Evolutionary conservation across 2,329 filamentous ascomycete species (phyloP).

Genomic region (Bimuria novae-zelandiae): DNA sequence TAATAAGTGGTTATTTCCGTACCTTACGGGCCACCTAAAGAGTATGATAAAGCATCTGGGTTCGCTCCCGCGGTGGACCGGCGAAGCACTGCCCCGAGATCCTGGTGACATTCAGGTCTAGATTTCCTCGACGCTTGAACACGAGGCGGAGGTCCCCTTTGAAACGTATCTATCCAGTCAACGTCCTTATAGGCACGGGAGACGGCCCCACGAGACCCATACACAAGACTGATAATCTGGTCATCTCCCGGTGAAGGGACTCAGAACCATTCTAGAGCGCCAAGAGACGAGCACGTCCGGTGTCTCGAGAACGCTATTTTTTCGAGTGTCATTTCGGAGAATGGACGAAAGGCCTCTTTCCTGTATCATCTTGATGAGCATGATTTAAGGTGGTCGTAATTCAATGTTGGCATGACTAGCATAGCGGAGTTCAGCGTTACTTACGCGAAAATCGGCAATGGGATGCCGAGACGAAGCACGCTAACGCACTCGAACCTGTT

Average conservation of each 20-base stretch:
- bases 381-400: background rate
- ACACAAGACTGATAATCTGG: background rate
- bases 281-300: background rate
- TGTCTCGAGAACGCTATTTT: background rate
- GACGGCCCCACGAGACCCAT: background rate
- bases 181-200: background rate
- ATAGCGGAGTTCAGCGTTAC: background rate
- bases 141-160: no score
- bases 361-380: background rate
- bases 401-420: background rate
- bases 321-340: background rate
- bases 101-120: no score
- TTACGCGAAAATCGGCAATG: background rate
- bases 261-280: background rate
- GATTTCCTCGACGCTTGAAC: no score
- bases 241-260: background rate
- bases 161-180: background rate
- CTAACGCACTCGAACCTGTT: background rate
- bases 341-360: background rate
- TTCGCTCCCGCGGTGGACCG: no score
- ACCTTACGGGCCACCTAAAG: background rate
- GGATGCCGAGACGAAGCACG: background rate
- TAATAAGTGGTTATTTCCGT: constrained; percentile 1
- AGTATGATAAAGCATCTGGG: background rate
- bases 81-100: no score